Percentiles rank a stretch among this genome's conserved stretches.
Evolutionary conservation across 495 filamentous ascomycete species (phyloP).

Genomic region (Bryoglossum gracile): DNA sequence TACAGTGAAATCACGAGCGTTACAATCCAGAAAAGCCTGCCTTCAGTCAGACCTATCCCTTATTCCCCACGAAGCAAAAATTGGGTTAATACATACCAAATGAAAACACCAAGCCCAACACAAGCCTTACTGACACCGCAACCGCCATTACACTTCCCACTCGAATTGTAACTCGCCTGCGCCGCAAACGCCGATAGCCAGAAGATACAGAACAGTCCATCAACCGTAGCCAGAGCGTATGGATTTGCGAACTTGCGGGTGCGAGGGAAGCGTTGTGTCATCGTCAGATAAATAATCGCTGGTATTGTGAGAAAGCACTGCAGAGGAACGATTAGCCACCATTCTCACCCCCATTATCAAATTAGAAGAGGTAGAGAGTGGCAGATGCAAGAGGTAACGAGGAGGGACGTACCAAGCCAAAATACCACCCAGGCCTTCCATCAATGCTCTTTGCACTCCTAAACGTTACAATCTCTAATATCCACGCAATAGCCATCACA

Average conservation of each 20-base stretch:
- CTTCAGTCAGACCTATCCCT: constrained; percentile 7
- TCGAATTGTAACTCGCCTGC: constrained; percentile 58
- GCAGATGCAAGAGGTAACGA: too few species aligned
- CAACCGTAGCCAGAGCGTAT: constrained; percentile 71
- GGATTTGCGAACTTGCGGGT: constrained; percentile 72
- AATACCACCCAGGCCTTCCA: constrained; percentile 66
- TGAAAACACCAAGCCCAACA: constrained; percentile 70
- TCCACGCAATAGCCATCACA: constrained; percentile 62
- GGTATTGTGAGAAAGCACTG: constrained; percentile 84
- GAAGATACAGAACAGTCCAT: constrained; percentile 64
- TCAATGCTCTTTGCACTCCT: constrained; percentile 51
- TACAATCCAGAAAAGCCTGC: constrained; percentile 64
- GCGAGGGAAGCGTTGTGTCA: constrained; percentile 78
- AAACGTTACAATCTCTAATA: constrained; percentile 67
- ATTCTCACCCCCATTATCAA: neutral
- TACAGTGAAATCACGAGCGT: constrained; percentile 72
- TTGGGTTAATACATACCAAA: constrained; percentile 54
- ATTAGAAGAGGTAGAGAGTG: neutral
- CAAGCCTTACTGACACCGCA: constrained; percentile 72
- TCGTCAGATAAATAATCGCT: constrained; percentile 72
- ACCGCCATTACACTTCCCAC: constrained; percentile 39
- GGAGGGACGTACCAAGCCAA: constrained; percentile 61
- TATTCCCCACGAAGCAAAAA: constrained; percentile 2
- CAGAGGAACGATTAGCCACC: constrained; percentile 12
- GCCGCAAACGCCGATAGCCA: constrained; percentile 82